Conservation (phyloP, 768 basidiomycete genomes). For the Phylloporus sp. region DNA sequence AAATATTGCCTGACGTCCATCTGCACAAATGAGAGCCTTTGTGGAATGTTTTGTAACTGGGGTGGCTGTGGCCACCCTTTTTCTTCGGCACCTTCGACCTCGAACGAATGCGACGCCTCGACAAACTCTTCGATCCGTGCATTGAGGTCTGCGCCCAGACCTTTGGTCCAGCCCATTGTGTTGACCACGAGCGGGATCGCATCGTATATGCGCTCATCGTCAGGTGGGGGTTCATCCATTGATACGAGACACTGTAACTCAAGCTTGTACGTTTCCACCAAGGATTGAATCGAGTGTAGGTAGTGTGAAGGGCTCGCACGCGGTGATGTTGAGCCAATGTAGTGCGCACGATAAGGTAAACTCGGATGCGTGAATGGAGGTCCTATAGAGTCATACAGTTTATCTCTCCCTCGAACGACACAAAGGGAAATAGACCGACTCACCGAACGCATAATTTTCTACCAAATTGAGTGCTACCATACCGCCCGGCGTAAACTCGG, state of each 20-base stretch:
- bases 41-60: slow-evolving; percentile 6
- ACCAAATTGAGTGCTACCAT: slow-evolving; percentile 78
- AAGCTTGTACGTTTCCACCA: slow-evolving; percentile 63
- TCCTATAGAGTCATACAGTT: slow-evolving; percentile 40
- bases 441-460: slow-evolving; percentile 68
- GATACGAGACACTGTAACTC: slow-evolving; percentile 55
- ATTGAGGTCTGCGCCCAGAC: slow-evolving; percentile 81
- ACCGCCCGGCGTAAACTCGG: slow-evolving; percentile 87
- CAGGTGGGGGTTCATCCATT: slow-evolving; percentile 25
- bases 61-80: slow-evolving; percentile 16
- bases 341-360: slow-evolving; percentile 72
- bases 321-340: slow-evolving; percentile 76
- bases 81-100: slow-evolving; percentile 21
- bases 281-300: slow-evolving; percentile 59
- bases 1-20: neutral
- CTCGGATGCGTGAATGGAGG: slow-evolving; percentile 85
- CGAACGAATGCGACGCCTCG: slow-evolving; percentile 42
- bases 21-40: neutral
- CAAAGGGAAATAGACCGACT: neutral
- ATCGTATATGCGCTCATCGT: slow-evolving; percentile 45
- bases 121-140: slow-evolving; percentile 63
- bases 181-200: slow-evolving; percentile 84
- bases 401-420: neutral
- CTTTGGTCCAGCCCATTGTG: slow-evolving; percentile 97
- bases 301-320: slow-evolving; percentile 75